Evolutionary conservation across 2,329 filamentous ascomycete species (phyloP).

Genomic region (Paecilomyces variotii): DNA sequence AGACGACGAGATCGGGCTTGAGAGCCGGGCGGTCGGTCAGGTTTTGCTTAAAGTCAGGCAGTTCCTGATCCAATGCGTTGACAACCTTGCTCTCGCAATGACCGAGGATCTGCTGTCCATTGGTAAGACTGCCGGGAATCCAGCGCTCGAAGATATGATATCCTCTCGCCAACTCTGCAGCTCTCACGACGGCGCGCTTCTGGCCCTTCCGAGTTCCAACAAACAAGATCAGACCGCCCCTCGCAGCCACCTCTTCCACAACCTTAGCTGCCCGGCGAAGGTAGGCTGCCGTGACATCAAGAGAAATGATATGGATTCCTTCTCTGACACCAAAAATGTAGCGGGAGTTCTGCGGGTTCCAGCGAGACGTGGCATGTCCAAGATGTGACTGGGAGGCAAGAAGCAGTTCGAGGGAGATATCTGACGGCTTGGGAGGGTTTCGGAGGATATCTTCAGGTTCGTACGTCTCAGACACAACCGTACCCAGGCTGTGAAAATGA

Average conservation of each 20-base stretch:
- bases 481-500: constrained; percentile 26
- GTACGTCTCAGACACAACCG: constrained; percentile 17
- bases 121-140: constrained; percentile 87
- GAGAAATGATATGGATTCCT: constrained; percentile 84
- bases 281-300: constrained; percentile 82
- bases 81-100: constrained; percentile 64
- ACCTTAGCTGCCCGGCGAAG: constrained; percentile 89
- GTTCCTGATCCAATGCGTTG: constrained; percentile 61
- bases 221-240: constrained; percentile 80
- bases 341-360: constrained; percentile 88
- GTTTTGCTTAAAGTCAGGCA: constrained; percentile 58
- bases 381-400: constrained; percentile 82
- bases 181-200: constrained; percentile 68
- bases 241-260: constrained; percentile 74
- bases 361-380: constrained; percentile 81
- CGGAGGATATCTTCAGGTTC: constrained; percentile 39
- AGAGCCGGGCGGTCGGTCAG: constrained; percentile 57
- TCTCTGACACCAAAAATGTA: constrained; percentile 90
- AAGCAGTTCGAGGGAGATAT: constrained; percentile 84
- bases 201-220: constrained; percentile 81
- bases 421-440: constrained; percentile 66
- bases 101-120: constrained; percentile 80
- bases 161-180: constrained; percentile 66
- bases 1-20: constrained; percentile 83
- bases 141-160: constrained; percentile 91